Base-by-base conservation (phyloP, 2,329 filamentous ascomycete species). In the Microcyclospora pomicola region DNA sequence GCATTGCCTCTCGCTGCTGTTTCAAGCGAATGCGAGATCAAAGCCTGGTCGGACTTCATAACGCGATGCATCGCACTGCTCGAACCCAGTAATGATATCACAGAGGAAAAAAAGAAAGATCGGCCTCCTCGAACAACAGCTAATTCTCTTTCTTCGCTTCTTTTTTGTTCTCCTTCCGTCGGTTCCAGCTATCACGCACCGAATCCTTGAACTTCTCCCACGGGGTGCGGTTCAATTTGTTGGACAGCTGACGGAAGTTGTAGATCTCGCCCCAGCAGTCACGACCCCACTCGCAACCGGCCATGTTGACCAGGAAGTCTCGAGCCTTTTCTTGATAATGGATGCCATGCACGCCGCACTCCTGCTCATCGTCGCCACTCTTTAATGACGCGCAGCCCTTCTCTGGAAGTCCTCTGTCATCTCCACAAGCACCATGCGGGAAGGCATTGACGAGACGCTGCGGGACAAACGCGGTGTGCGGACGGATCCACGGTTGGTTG, bases 201-300 rank as follows among this genome's bases (percentile, higher is more conserved):
- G 58, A 59, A 49, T 69, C 66, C 49, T 67, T 68, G 52, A 69
- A 64, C 48, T 68, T 72, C 65, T 92, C 82, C 84, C 85, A 95
- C 39, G 65, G 69, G 36, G 75, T 82, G 36, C 85, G 75, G 66
- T 95, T 95, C 44, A 95, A 72, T 61, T 77, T 79, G 59, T 93
- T 88, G 66, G 85, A 93, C 54, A 93, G 72, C 59, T 94, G 79
- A 37, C 87, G 82, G 65, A 86, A 98, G 59, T 82, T 80, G 65
- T 94, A 94, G 77, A 98, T 95, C 64, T 98, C 91, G 29, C 80
- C 80, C 88, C 88, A 96, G 60, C 91, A 98, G 63, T 98, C 88
- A 35, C 91, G 76, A 3, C 88, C 88, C 81, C 84, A 96, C 60
- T 94, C 82, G 59, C 91, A 98, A 3, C 91, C 91, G 5, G 91